Percentiles rank a stretch among this genome's conserved stretches.
phyloP scores from a whole-genome alignment of 176 grass and related monocot species.

The Triticum dicoccoides region DNA sequence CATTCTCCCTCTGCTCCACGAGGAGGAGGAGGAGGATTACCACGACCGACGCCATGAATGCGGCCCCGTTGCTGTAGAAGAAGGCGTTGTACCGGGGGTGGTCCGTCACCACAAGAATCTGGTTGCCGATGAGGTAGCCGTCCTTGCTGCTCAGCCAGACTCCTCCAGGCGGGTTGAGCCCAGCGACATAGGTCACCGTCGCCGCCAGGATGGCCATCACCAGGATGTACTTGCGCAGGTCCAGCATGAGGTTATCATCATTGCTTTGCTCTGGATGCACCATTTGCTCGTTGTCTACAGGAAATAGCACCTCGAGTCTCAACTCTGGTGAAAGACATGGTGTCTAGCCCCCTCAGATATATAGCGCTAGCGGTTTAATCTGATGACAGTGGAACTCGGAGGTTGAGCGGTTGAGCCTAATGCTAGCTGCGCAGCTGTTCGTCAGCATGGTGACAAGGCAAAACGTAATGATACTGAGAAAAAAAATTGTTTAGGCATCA shows the following conservation, averaged over 20 bases:
- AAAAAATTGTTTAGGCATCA: too few species aligned
- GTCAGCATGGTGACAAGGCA: too few species aligned
- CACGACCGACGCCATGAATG: constrained; percentile 10
- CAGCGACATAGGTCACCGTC: constrained; percentile 32
- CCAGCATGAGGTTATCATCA: background rate
- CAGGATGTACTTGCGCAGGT: constrained; percentile 26
- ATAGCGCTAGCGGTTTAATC: too few species aligned
- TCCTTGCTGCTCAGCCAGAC: constrained; percentile 19
- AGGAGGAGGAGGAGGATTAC: constrained; percentile 23
- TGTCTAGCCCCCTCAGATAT: too few species aligned
- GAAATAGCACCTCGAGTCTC: too few species aligned
- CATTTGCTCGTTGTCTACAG: too few species aligned
- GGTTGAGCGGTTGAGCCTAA: too few species aligned
- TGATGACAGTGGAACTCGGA: too few species aligned
- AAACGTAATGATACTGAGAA: too few species aligned
- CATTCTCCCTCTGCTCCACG: background rate
- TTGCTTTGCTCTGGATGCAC: background rate
- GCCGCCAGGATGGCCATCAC: constrained; percentile 24
- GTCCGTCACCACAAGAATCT: background rate
- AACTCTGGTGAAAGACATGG: too few species aligned
- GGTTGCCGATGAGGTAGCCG: constrained; percentile 27
- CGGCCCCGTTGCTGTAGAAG: constrained; percentile 22
- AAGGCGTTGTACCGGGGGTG: background rate
- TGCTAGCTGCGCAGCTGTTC: too few species aligned
- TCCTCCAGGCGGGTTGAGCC: constrained; percentile 40